Percentiles rank a stretch among this genome's conserved stretches.
These are phyloP conservation scores for Thermoascus crustaceus DNA, from an alignment of 2,329 filamentous ascomycete species.

Conservation along the genomic window DNA sequence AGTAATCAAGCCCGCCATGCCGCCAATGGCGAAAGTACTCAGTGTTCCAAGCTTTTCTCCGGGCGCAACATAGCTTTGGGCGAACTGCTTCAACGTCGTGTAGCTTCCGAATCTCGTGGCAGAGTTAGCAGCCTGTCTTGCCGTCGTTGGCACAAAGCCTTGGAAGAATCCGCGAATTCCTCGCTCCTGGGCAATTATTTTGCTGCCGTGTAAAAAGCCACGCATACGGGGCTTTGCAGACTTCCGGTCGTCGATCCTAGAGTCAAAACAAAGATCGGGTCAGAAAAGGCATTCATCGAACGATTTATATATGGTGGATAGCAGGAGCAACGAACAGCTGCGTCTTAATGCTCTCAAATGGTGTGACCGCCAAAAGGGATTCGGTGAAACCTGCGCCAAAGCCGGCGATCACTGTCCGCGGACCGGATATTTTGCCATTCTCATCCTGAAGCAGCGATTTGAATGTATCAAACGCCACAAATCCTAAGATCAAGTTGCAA, in stretches of 20 bases:
- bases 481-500: constrained; percentile 45
- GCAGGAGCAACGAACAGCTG: constrained; percentile 54
- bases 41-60: constrained; percentile 87
- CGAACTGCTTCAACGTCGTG: constrained; percentile 81
- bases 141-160: constrained; percentile 90
- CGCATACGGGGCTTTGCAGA: constrained; percentile 73
- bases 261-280: not conserved
- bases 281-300: not conserved
- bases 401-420: constrained; percentile 82
- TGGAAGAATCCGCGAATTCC: constrained; percentile 92
- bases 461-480: constrained; percentile 94
- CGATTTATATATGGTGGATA: not conserved
- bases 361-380: constrained; percentile 85
- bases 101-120: constrained; percentile 87
- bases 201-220: constrained; percentile 84
- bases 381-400: constrained; percentile 94
- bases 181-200: constrained; percentile 78
- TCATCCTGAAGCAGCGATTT: constrained; percentile 73
- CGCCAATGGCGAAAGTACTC: constrained; percentile 86
- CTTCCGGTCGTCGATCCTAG: constrained; percentile 93
- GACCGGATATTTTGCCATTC: constrained; percentile 81
- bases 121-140: constrained; percentile 87
- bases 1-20: constrained; percentile 80
- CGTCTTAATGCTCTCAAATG: constrained; percentile 97
- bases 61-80: constrained; percentile 82